phyloP scores from a whole-genome alignment of 306 rosid species.

The Ormosia emarginata region DNA sequence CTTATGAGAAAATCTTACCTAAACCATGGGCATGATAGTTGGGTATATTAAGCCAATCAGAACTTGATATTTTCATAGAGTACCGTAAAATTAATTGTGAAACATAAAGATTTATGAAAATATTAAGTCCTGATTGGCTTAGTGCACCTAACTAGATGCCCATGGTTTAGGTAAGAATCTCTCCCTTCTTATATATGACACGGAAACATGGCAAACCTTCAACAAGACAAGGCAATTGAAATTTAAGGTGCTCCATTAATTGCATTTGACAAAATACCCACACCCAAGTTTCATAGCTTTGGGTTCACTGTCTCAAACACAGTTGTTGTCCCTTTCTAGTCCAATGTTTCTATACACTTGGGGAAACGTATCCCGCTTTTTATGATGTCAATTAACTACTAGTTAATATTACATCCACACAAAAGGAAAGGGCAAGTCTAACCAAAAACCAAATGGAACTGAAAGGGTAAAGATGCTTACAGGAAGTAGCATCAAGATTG shows the following conservation, averaged over 20 bases:
- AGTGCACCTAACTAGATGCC: no score
- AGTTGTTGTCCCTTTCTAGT: neutral
- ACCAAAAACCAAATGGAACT: neutral
- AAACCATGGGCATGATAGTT: no score
- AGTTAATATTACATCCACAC: neutral
- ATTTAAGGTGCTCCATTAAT: neutral
- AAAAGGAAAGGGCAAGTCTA: neutral
- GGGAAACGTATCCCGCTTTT: neutral
- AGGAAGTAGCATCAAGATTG: conserved; percentile 69
- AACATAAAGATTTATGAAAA: no score
- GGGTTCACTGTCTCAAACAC: neutral
- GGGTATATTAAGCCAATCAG: no score
- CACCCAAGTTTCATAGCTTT: neutral
- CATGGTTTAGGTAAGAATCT: no score
- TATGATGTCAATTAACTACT: neutral
- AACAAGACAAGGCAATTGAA: neutral
- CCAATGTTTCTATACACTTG: neutral
- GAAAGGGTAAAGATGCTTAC: conserved; percentile 32
- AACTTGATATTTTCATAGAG: no score
- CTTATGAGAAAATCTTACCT: no score
- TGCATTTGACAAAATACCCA: neutral
- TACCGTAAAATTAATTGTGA: no score
- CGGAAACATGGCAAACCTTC: neutral
- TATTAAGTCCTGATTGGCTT: no score
- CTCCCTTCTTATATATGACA: neutral